phyloP scores from a whole-genome alignment of 1,139 yeast species.

The Yamadazyma triangularis region DNA sequence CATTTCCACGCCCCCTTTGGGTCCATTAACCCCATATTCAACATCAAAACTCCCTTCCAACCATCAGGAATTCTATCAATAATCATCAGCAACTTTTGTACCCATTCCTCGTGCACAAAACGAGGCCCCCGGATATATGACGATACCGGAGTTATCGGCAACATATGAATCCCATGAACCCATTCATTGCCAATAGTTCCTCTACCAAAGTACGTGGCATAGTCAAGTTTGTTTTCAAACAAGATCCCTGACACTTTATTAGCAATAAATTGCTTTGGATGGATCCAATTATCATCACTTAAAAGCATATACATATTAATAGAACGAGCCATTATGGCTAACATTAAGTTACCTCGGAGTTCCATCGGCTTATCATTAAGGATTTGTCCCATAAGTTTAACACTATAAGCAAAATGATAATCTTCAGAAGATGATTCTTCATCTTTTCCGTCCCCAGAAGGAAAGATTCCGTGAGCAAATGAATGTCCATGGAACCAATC shows the following conservation, averaged over 20 bases:
- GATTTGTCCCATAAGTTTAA: conserved; percentile 36
- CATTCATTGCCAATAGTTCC: conserved; percentile 41
- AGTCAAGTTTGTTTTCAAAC: conserved; percentile 43
- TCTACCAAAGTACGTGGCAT: conserved; percentile 42
- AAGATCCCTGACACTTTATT: conserved; percentile 45
- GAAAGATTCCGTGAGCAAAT: conserved; percentile 43
- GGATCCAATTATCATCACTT: conserved; percentile 33
- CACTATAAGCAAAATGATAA: conserved; percentile 41
- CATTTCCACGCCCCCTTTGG: conserved; percentile 34
- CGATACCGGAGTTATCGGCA: conserved; percentile 43
- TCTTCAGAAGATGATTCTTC: conserved; percentile 46
- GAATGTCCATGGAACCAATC: conserved; percentile 48
- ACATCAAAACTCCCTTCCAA: conserved; percentile 42
- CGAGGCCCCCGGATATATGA: conserved; percentile 30
- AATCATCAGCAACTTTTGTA: conserved; percentile 26
- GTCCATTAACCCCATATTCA: conserved; percentile 35
- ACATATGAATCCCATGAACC: conserved; percentile 48
- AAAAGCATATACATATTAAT: conserved; percentile 44
- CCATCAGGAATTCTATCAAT: conserved; percentile 40
- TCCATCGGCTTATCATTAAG: conserved; percentile 33
- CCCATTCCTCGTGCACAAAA: conserved; percentile 44
- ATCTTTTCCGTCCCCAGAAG: conserved; percentile 44
- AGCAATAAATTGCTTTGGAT: conserved; percentile 32
- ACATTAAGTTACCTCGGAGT: conserved; percentile 35
- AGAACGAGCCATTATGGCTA: conserved; percentile 37